Base-by-base conservation (phyloP, 2,329 filamentous ascomycete genomes). In the Talaromyces sp. region DNA sequence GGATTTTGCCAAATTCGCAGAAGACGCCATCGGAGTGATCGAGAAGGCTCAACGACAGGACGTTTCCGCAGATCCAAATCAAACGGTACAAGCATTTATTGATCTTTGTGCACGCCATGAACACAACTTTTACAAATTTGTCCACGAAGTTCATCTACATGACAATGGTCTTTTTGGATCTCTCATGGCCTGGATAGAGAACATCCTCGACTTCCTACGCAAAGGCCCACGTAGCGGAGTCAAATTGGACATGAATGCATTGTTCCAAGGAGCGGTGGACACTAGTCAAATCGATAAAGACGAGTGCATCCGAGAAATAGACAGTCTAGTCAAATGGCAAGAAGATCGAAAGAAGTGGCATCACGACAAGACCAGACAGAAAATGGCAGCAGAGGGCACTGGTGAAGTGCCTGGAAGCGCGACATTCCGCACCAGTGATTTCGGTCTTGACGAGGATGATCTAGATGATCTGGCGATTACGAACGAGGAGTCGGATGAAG, bases 121-220 rank as follows among this genome's bases (percentile, higher is more conserved):
- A 77, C 87, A 96, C 74, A 96, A 96, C 77, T 93, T 99, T 74
- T 99, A 98, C 84, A 98, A 96, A 75, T 99, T 99, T 75, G 90
- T 99, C 3, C 95, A 99, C 75, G 95, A 99, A 77, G 93, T 99
- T 0, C 95, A 99, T 73, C 88, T 91, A 6, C 93, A 99, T 71
- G 95, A 99, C 74, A 96, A 99, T 66, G 95, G 95, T 0, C 85
- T 99, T 1, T 99, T 99, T 70, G 93, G 92, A 39, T 91, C 96
- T 70, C 84, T 99, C 58, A 99, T 99, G 95, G 88, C 88, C 28
- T 98, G 95, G 95, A 88, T 98, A 52, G 95, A 99, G 78, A 90
- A 89, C 39, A 98, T 99, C 63, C 84, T 99, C 5, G 91, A 95
- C 66, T 99, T 98, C 77, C 81, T 99, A 35, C 87, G 93, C 52